Evolutionary conservation across 495 filamentous ascomycete species (phyloP).

Genomic region (Talaromyces wortmannii): DNA sequence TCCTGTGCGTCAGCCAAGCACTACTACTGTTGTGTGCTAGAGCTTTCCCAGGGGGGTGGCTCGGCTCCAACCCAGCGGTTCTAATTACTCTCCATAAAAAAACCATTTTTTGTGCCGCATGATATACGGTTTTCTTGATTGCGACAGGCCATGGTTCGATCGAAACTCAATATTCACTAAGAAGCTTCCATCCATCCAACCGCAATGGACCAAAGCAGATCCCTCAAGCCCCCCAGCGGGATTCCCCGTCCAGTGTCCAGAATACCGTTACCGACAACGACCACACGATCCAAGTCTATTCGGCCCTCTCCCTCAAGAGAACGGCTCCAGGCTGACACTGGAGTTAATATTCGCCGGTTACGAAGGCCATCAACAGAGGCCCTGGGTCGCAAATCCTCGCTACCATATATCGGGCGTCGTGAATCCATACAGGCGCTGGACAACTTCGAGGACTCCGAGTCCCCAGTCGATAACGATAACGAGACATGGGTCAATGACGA

Average conservation of each 20-base stretch:
- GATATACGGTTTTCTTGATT: background rate
- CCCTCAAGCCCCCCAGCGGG: conserved; percentile 9
- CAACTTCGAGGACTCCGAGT: conserved; percentile 18
- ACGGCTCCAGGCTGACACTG: conserved; percentile 32
- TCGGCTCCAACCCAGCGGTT: background rate
- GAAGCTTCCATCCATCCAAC: background rate
- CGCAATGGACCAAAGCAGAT: conserved; percentile 1
- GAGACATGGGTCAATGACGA: background rate
- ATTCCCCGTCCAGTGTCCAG: conserved; percentile 35
- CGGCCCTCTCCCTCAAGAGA: conserved; percentile 40
- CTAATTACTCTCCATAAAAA: no score
- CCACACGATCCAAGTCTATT: conserved; percentile 24
- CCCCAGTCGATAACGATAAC: conserved; percentile 11
- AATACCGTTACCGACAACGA: conserved; percentile 31
- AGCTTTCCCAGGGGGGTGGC: no score
- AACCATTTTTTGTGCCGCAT: no score
- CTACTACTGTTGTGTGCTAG: no score
- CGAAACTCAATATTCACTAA: background rate
- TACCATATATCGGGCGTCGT: conserved; percentile 7
- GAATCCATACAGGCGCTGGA: conserved; percentile 5
- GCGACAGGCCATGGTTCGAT: background rate
- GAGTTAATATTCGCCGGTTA: conserved; percentile 25
- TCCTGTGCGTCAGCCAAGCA: no score
- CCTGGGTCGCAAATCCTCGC: conserved; percentile 17
- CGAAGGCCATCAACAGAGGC: conserved; percentile 35